Evolutionary conservation across 2,329 filamentous ascomycete genomes (phyloP), one percentile per base, ranked within the genome.

Genomic region (Pseudogymnoascus sp.): DNA sequence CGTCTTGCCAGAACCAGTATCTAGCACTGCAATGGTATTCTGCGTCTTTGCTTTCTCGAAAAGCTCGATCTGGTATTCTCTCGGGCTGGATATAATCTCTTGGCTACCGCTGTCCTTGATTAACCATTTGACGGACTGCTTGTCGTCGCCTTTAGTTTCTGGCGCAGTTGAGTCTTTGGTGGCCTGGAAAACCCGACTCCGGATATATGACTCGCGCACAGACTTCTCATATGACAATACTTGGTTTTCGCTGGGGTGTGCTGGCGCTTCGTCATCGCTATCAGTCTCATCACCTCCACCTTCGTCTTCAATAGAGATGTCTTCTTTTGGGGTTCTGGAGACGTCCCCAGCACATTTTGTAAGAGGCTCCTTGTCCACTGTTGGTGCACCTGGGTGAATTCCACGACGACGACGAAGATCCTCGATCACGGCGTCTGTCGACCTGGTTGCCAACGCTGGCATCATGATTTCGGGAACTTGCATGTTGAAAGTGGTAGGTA

Each of bases 1-100:
- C 0, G 95, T 99, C 76, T 99, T 99, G 2, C 95, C 95, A 3
- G 91, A 92, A 86, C 86, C 91, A n/a, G 93, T 97, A 71, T 96
- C 92, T 1, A 97, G 81, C 0, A 99, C 95, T 0, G 95, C 93
- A 68, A 99, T 96, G 6, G 88, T 89, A 72, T 99, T 99, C 68
- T 87, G 83, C 61, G 83, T 72, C 72, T 95, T 96, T 3, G 95
- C 93, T 67, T 84, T 84, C 73, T 97, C 91, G 71, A 95, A 97
- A 0, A 99, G 81, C 72, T 97, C 93, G 11, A 90, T 78, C 73
- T 99, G 95, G 71, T 97, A 99, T 70, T 96, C 91, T 60, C 93
- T 83, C 0, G 93, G 91, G 62, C 86, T 88, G 10, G 86, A 83
- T 65, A 95, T 92, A 62, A 91, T 90, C 37, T 76, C 78, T 21